Evolutionary conservation across 1,284 basidiomycete species (phyloP).

Genomic region (Cutaneotrichosporon curvatum): DNA sequence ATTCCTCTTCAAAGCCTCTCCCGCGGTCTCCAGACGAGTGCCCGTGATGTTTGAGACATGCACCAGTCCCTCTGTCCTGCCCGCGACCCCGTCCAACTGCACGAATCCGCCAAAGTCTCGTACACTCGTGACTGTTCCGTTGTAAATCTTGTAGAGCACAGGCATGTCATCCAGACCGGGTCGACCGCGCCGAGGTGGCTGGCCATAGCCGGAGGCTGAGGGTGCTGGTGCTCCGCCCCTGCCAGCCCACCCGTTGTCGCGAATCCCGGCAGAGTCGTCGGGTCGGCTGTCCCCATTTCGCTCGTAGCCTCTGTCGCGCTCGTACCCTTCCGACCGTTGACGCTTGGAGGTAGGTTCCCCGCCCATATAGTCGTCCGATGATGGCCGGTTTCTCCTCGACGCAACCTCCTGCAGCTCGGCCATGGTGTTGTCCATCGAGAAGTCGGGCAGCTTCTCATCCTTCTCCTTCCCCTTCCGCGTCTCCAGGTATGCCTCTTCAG

Average conservation of each 20-base stretch:
- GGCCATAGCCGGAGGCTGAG: slow-evolving; percentile 2
- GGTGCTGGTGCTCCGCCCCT: slow-evolving; percentile 11
- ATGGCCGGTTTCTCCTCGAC: slow-evolving; percentile 49
- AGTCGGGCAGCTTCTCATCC: slow-evolving; percentile 51
- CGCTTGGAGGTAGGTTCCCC: slow-evolving; percentile 53
- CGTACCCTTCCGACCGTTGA: slow-evolving; percentile 44
- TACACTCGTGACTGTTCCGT: slow-evolving; percentile 73
- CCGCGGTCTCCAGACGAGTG: slow-evolving; percentile 73
- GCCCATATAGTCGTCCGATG: slow-evolving; percentile 48
- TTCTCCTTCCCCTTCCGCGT: slow-evolving; percentile 45
- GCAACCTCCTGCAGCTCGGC: slow-evolving; percentile 63
- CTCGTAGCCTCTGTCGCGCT: slow-evolving; percentile 38
- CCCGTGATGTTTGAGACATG: slow-evolving; percentile 86
- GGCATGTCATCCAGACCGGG: slow-evolving; percentile 67
- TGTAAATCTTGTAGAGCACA: slow-evolving; percentile 89
- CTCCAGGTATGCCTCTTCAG: slow-evolving; percentile 50
- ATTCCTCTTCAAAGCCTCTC: slow-evolving; percentile 75
- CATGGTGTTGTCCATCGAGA: slow-evolving; percentile 73
- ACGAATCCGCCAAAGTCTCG: slow-evolving; percentile 97
- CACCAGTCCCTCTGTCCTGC: slow-evolving; percentile 87
- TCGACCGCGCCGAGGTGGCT: slow-evolving; percentile 31
- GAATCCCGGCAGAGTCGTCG: slow-evolving; percentile 21
- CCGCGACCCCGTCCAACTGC: slow-evolving; percentile 74
- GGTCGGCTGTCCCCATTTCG: slow-evolving; percentile 34
- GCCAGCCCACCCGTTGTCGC: slow-evolving; percentile 26